These are phyloP conservation scores for Avena atlantica DNA, from an alignment of 176 grass and related monocot genomes.

Conservation along the genomic window DNA sequence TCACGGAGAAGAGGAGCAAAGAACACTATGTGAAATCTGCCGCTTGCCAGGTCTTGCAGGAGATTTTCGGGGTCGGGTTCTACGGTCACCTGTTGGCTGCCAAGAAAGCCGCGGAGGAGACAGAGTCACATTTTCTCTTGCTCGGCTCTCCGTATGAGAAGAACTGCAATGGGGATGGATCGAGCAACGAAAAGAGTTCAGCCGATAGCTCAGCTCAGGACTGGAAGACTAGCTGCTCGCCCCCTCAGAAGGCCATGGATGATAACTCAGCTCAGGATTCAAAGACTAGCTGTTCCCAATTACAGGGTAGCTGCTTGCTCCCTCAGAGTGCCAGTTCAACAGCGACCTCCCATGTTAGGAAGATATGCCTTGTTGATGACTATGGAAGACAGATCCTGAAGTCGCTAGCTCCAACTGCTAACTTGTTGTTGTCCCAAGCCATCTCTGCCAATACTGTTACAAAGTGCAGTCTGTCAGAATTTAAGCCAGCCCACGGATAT, in stretches of 20 bases:
- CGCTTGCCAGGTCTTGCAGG: slow-evolving; percentile 80
- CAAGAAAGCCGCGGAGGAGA: slow-evolving; percentile 81
- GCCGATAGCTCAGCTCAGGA: slow-evolving; percentile 45
- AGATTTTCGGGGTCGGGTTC: slow-evolving; percentile 92
- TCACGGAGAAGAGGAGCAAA: slow-evolving; percentile 83
- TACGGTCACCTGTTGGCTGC: slow-evolving; percentile 89
- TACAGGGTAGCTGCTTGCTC: slow-evolving; percentile 59
- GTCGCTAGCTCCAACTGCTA: slow-evolving; percentile 60
- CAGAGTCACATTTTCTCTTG: slow-evolving; percentile 69
- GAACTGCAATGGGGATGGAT: slow-evolving; percentile 33
- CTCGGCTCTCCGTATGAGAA: slow-evolving; percentile 89
- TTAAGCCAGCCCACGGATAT: slow-evolving; percentile 45
- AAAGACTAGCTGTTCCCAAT: slow-evolving; percentile 17
- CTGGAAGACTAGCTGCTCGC: slow-evolving; percentile 49
- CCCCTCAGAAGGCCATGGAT: slow-evolving; percentile 38
- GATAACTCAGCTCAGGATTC: slow-evolving; percentile 29
- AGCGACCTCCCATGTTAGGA: slow-evolving; percentile 53
- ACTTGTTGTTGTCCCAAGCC: slow-evolving; percentile 52
- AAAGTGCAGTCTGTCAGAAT: slow-evolving; percentile 49
- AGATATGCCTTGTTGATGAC: slow-evolving; percentile 57
- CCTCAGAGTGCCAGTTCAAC: slow-evolving; percentile 49
- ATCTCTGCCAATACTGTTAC: slow-evolving; percentile 31
- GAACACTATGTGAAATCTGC: slow-evolving; percentile 78
- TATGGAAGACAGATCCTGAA: slow-evolving; percentile 62
- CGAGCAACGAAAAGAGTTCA: background rate